Base-by-base conservation (phyloP, 1,139 yeast genomes). In the Nakaseomyces glabratus region DNA sequence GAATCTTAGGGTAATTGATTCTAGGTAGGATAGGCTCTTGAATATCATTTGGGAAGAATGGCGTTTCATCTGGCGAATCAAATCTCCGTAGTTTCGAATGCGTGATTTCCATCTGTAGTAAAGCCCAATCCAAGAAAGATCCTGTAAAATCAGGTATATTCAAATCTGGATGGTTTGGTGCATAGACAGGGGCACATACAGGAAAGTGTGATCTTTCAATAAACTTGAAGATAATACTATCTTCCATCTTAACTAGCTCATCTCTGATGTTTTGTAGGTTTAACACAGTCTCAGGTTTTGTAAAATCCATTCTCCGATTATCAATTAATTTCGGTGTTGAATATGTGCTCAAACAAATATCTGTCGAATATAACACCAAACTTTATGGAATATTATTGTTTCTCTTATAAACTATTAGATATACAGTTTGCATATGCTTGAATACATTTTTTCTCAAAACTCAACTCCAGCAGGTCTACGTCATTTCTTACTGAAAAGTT, bases 21-120 rank as follows among this genome's bases (percentile, higher is more conserved):
- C 82, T 66, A 3, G 97, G 97, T 36, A 90, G 64, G 38, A 90
- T 73, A 3, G 94, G 74, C 16, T 71, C 68, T 33, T 71, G 63
- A 35, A 90, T 64, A 21, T 69, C 63, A 18, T 73, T 62, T 1
- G 94, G 94, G 65, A 79, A 86, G 56, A 86, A 90, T 3, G 98
- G 90, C n/a, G 73, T 68, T 59, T 90, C 95, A 57, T 90, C 98
- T 0, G 97, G 97, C 0, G 96, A 88, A 54, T 86, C 90, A 56
- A 77, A 90, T 48, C 98, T 69, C 53, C 98, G 73, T 32, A 88
- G 70, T 57, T 82, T 93, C 4, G 93, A 77, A 45, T 90, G 95
- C 9, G 74, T 71, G 39, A 63, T 71, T 58, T 90, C 98, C 47
- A 78, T 66, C 49, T 84, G 90, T 39, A 73, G 57, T 31, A 88